These are phyloP conservation scores for Cyclospora cayetanensis DNA, from an alignment of 169 alveolate genomes.

Conservation along the genomic window DNA sequence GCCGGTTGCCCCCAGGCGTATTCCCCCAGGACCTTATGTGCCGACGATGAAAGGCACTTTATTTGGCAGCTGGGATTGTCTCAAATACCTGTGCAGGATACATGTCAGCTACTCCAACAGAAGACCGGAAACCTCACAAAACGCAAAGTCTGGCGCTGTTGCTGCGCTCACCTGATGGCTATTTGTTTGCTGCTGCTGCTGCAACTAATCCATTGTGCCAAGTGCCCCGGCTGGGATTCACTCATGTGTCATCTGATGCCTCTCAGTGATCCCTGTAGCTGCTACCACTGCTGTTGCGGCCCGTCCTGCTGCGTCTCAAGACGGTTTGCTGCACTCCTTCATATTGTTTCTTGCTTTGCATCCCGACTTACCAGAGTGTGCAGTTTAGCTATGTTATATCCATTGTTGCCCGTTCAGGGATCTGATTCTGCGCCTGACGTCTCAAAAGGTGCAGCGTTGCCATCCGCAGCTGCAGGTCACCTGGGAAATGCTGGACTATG, in stretches of 20 bases:
- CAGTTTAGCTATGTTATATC: background rate
- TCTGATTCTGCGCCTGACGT: background rate
- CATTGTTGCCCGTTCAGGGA: background rate
- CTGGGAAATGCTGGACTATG: background rate
- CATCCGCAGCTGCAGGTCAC: background rate
- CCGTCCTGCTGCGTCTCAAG: background rate
- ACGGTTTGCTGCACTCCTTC: background rate
- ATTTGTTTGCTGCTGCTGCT: too few relatives aligned
- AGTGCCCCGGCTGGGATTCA: too few relatives aligned
- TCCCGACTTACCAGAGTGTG: too few relatives aligned
- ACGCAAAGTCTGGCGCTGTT: background rate
- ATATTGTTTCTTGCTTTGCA: background rate
- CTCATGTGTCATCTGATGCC: too few relatives aligned
- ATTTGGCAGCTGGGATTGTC: background rate
- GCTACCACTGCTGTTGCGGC: background rate
- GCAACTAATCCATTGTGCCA: too few relatives aligned
- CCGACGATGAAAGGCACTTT: slow-evolving; percentile 1
- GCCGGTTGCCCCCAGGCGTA: too few relatives aligned
- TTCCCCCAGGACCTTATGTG: too few relatives aligned
- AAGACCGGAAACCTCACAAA: background rate
- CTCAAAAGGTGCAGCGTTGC: background rate
- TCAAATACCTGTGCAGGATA: background rate
- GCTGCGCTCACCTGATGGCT: too few relatives aligned
- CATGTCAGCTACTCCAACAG: background rate
- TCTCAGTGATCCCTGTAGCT: background rate